phyloP scores from a whole-genome alignment of 202 grass and related monocot species.

The Panicum virgatum region DNA sequence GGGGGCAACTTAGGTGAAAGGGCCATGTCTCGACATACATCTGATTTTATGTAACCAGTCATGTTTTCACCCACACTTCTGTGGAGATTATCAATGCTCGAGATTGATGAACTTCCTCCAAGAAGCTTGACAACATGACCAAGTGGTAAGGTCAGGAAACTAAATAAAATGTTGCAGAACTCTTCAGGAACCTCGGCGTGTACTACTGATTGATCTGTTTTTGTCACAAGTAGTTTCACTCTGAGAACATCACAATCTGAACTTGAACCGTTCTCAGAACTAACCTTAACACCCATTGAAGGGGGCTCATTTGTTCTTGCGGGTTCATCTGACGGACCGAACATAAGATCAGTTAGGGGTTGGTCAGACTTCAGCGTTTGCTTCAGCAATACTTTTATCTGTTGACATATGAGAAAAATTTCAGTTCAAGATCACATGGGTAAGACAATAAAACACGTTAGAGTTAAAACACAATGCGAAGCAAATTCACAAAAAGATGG shows the following conservation, averaged over 20 bases:
- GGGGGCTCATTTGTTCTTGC: neutral
- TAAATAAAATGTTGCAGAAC: neutral
- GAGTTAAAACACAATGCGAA: neutral
- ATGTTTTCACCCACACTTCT: neutral
- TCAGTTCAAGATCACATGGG: neutral
- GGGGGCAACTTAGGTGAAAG: neutral
- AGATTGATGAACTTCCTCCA: neutral
- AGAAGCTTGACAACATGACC: neutral
- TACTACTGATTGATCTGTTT: neutral
- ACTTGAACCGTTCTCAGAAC: neutral
- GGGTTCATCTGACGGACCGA: neutral
- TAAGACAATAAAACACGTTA: neutral
- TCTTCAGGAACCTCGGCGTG: neutral
- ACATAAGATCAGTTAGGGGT: neutral
- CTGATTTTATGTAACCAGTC: neutral
- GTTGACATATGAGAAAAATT: no score
- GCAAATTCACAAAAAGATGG: no score
- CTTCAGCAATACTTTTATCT: neutral
- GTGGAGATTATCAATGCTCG: neutral
- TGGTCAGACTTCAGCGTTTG: neutral
- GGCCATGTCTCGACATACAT: neutral
- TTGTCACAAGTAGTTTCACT: neutral
- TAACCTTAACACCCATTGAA: neutral
- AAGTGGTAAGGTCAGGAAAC: neutral
- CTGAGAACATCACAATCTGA: neutral